Conservation (phyloP, 2,329 filamentous ascomycete species). For the Diaporthe nobilis region DNA sequence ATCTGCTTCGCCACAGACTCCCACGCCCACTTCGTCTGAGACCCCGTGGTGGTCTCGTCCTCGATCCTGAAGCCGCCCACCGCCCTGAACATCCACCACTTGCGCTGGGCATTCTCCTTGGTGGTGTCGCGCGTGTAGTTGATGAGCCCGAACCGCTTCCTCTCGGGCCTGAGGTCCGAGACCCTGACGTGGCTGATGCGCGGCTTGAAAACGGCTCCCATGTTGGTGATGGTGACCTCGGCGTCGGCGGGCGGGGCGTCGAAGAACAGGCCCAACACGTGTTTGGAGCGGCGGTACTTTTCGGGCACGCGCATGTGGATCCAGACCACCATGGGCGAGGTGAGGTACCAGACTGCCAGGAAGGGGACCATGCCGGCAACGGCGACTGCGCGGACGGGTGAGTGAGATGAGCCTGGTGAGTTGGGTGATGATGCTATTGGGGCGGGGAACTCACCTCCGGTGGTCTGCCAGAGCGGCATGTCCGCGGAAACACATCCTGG, state of each 20-base stretch:
- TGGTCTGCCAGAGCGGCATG: slow-evolving; percentile 52
- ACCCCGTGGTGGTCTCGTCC: slow-evolving; percentile 45
- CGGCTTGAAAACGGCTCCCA: slow-evolving; percentile 69
- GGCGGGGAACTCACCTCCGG: slow-evolving; percentile 53
- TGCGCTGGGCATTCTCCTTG: slow-evolving; percentile 48
- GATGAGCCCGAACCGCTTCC: slow-evolving; percentile 54
- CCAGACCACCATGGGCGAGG: slow-evolving; percentile 79
- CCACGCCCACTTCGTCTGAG: slow-evolving; percentile 50
- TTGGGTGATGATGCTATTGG: rapidly evolving
- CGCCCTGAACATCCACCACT: slow-evolving; percentile 55
- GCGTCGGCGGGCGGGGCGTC: slow-evolving; percentile 60
- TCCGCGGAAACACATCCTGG: slow-evolving; percentile 68
- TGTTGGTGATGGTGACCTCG: slow-evolving; percentile 67
- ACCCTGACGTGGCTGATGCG: slow-evolving; percentile 55
- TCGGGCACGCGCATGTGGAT: slow-evolving; percentile 78
- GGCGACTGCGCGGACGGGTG: slow-evolving; percentile 59
- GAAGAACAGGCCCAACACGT: slow-evolving; percentile 68
- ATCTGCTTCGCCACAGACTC: slow-evolving; percentile 16
- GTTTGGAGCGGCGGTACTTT: slow-evolving; percentile 73
- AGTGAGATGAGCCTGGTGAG: slow-evolving; percentile 1
- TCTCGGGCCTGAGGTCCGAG: slow-evolving; percentile 51
- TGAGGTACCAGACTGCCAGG: slow-evolving; percentile 73
- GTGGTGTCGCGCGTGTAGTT: slow-evolving; percentile 53
- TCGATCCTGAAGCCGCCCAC: slow-evolving; percentile 54
- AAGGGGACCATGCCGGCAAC: slow-evolving; percentile 75